Evolutionary conservation across 2,329 filamentous ascomycete genomes (phyloP).

Genomic region (Berkeleyomyces rouxiae): DNA sequence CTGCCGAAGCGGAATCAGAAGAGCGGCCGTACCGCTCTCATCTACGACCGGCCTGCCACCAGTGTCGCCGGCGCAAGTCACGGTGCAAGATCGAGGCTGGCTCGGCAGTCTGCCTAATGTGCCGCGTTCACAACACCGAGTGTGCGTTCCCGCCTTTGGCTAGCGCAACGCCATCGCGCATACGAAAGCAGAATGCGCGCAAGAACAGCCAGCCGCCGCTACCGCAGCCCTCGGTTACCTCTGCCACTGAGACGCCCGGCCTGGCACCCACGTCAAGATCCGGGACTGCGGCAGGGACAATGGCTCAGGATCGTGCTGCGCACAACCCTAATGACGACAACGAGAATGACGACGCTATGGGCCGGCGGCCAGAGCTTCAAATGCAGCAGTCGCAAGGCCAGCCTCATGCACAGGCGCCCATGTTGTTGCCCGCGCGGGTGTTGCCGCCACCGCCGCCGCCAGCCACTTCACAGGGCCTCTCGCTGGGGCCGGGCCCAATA

Average conservation of each 20-base stretch:
- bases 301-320: background rate
- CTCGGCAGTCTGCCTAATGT: conserved; percentile 37
- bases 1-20: conserved; percentile 3
- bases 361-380: background rate
- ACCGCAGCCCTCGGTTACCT: background rate
- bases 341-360: background rate
- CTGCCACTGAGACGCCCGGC: too few relatives aligned
- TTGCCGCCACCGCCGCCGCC: background rate
- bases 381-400: background rate
- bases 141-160: conserved; percentile 32
- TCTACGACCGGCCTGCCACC: conserved; percentile 41
- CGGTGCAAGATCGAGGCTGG: conserved; percentile 41
- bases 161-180: conserved; percentile 15
- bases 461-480: background rate
- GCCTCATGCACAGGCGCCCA: background rate
- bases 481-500: background rate
- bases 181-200: conserved; percentile 10
- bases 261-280: background rate
- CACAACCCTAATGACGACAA: background rate
- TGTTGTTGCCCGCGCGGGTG: background rate
- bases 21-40: conserved; percentile 43
- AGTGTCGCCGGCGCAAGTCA: conserved; percentile 44
- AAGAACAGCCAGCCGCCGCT: background rate
- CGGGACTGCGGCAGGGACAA: background rate
- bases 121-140: conserved; percentile 39